Evolutionary conservation across 1,284 basidiomycete species (phyloP), one percentile per base, ranked within the genome.

Genomic region (Meira miltonrushii): DNA sequence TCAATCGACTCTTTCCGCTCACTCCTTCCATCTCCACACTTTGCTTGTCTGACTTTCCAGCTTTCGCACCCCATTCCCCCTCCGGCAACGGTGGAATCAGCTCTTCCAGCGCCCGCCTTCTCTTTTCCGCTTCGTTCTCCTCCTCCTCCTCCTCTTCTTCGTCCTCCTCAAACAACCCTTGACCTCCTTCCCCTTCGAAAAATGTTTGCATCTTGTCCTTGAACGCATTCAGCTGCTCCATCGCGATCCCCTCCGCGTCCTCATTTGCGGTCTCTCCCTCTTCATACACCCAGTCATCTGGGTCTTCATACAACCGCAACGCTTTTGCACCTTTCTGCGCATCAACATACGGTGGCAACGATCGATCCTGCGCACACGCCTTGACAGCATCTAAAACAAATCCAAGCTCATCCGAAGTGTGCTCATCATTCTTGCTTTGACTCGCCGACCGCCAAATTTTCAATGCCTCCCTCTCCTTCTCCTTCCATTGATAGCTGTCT

Each of bases 171-270:
- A 76, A 71, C 9, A 71, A n/a, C 12, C 65, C 59, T 17, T 67
- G 54, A 46, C 69, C 69, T 7, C 72, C 73, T 21, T 69, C 60
- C 4, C 64, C 68, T 15, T 66, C 57, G 21, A 76, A 47, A 51
- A 76, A 76, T 40, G 58, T 53, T 17, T 69, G 61, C 66, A 76
- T 62, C 43, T 69, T 70, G 44, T 28, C 55, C 55, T 67, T 67
- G 57, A 76, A 76, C 1, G 44, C 44, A 17, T 63, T 59, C 5
- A 76, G 60, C 23, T 63, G 61, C 21, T 61, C 51, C 19, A 72
- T 59, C 1, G 68, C 61, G 8, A 63, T 60, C 13, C 54, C 48
- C 23, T 72, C 56, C 6, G 23, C 33, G 10, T 57, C 70, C 15
- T 43, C 54, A 15, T 52, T 48, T 23, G 19, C 11, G 11, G 9